Base-by-base conservation (phyloP, 768 basidiomycete genomes). In the Trametes meyenii region DNA sequence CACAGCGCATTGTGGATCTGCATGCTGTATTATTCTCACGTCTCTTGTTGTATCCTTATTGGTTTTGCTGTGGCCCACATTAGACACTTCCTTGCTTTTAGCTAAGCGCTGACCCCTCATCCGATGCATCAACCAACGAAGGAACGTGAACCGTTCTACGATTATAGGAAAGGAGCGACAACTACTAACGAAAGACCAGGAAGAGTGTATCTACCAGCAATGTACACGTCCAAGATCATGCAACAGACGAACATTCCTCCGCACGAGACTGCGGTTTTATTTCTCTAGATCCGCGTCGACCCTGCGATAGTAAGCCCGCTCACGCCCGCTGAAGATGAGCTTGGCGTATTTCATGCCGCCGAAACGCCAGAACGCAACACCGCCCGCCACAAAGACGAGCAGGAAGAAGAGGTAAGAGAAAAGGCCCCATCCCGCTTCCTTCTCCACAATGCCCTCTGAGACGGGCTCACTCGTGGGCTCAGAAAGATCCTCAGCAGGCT, bases 281-380 rank as follows among this genome's bases (percentile, higher is more conserved):
- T 49, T 61, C 62, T 67, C 64, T 40, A 61, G n/a, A 26, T 64
- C 63, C 26, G 52, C 39, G 36, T 49, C 44, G 36, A 68, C 48
- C 43, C 55, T 58, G 50, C 64, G 67, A 48, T 68, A 68, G n/a
- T 61, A 49, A 10, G 67, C 64, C 23, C 67, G 55, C 55, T 64
- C 60, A 13, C 56, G 58, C 10, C 62, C 60, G 38, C 78, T 76
- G 50, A 85, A 50, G 54, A 80, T 54, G 29, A 79, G 76, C 44
- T 75, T 74, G 36, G 81, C 67, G 67, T 75, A 81, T 39, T 79
- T 79, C 61, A 80, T 43, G 19, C 84, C 85, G 26, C 86, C 85
- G 12, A 67, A 21, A n/a, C 83, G 74, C 78, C 79, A 84, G 46
- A 79, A 63, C 63, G 79, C 68, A 14, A 70, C 79, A 16, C 75